Conservation (phyloP, 2,329 filamentous ascomycete genomes). For the Xylariomycetidae sp. region DNA sequence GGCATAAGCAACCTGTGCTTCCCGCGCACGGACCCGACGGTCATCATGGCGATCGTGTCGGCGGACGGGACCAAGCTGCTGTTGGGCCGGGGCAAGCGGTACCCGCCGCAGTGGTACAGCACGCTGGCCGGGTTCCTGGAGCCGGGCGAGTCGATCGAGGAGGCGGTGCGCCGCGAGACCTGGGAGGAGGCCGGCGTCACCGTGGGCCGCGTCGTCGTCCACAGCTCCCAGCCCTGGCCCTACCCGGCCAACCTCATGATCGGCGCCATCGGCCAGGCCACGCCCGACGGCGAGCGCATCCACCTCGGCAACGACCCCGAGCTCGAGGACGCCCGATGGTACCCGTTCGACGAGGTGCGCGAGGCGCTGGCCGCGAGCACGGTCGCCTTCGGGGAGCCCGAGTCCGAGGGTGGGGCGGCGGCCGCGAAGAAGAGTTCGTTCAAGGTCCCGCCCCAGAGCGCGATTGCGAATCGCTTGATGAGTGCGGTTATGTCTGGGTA, state of each 20-base stretch:
- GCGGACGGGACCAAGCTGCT: slow-evolving; percentile 72
- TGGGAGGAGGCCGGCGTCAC: slow-evolving; percentile 81
- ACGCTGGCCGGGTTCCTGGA: slow-evolving; percentile 86
- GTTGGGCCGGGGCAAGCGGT: slow-evolving; percentile 80
- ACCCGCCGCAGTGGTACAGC: slow-evolving; percentile 80
- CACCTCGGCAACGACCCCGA: slow-evolving; percentile 85
- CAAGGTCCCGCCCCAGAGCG: slow-evolving; percentile 76
- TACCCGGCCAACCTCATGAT: slow-evolving; percentile 85
- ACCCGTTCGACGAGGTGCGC: slow-evolving; percentile 72
- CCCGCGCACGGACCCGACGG: slow-evolving; percentile 87
- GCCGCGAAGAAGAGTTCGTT: slow-evolving; percentile 73
- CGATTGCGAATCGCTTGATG: slow-evolving; percentile 89
- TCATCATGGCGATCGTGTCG: slow-evolving; percentile 91
- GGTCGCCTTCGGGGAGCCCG: slow-evolving; percentile 60
- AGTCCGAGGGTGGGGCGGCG: slow-evolving; percentile 62
- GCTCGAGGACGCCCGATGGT: slow-evolving; percentile 87
- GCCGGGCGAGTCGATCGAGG: slow-evolving; percentile 79
- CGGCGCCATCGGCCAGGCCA: slow-evolving; percentile 79
- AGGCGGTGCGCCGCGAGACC: slow-evolving; percentile 76
- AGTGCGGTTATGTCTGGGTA: slow-evolving; percentile 74
- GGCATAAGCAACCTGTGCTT: slow-evolving; percentile 89
- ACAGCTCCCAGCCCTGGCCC: slow-evolving; percentile 84
- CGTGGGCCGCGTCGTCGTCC: slow-evolving; percentile 73
- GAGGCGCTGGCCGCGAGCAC: slow-evolving; percentile 66
- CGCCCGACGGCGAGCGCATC: slow-evolving; percentile 73